Evolutionary conservation across 202 grass and related monocot genomes (phyloP), one percentile per base, ranked within the genome.

Genomic region (Schoenoplectus triqueter): DNA sequence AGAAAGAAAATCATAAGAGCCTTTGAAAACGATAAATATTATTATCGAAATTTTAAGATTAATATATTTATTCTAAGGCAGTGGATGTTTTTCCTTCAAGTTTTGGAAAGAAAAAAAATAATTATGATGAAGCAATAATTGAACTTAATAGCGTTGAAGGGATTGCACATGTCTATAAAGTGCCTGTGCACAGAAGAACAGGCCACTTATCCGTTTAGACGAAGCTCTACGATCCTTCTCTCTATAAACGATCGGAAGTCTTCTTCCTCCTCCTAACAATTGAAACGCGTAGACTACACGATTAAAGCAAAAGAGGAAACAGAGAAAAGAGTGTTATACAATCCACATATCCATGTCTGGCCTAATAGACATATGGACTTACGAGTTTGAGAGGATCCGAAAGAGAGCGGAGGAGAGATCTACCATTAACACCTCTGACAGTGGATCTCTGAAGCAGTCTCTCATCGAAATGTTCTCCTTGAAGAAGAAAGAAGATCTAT

Each of bases 281-380:
- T 56, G 5, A 55, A 54, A 14, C 18, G 51, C 22, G 10, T 13
- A 18, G 62, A 45, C 17, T 31, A 2, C 39, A 48, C 56, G 11
- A 64, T 64, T 64, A 55, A 82, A 69, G 15, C 19, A 82, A 55
- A 69, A 69, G 11, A 82, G 3, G 8, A 68, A 45, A 60, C 0
- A 71, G 42, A 76, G 20, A 52, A 0, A 81, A 82, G 61, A 21
- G 18, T 31, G 48, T 67, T 21, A 18, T 4, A 46, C 9, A 80
- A 63, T 11, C 50, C 56, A 64, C 39, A 55, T 41, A 54, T 69
- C 80, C 45, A 82, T 82, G 80, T 82, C 80, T 69, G 17, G 80
- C 64, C 64, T 82, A 82, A 67, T 82, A 7, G 80, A 82, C 6
- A 82, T 82, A 10, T 82, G 80, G 80, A 39, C 80, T 18, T 56